Percentiles rank a stretch among this genome's conserved stretches.
phyloP scores from a whole-genome alignment of 768 basidiomycete species.

The Galerina sulciceps region DNA sequence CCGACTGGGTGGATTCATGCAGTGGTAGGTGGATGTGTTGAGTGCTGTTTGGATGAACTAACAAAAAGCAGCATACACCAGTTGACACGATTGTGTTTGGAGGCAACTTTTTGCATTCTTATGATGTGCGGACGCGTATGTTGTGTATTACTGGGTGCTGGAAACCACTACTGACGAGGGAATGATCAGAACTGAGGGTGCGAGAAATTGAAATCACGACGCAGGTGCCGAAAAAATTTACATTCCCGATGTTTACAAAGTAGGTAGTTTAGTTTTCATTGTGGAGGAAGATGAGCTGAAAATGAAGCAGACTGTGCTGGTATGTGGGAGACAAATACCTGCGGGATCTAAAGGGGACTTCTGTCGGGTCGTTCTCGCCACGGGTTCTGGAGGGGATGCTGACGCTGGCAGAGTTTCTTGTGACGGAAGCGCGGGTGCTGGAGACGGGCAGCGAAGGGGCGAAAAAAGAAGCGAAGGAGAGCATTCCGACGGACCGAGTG shows the following conservation, averaged over 20 bases:
- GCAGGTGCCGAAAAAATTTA: constrained; percentile 90
- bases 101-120: constrained; percentile 96
- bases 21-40: constrained; percentile 62
- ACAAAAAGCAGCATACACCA: constrained; percentile 77
- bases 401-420: constrained; percentile 76
- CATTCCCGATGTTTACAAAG: constrained; percentile 84
- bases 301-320: constrained; percentile 74
- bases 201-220: constrained; percentile 92
- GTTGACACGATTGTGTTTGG: constrained; percentile 94
- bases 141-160: not conserved
- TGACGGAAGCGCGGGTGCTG: constrained; percentile 73
- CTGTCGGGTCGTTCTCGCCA: constrained; percentile 33
- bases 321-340: constrained; percentile 86
- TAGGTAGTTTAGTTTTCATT: constrained; percentile 30
- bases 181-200: constrained; percentile 74
- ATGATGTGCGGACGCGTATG: constrained; percentile 85
- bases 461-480: constrained; percentile 80
- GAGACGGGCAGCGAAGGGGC: constrained; percentile 73
- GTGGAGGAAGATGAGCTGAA: not conserved
- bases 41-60: constrained; percentile 6
- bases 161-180: not conserved
- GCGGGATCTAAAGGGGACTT: constrained; percentile 64
- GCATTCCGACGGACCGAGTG: constrained; percentile 79
- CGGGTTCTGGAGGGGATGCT: constrained; percentile 76
- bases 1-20: constrained; percentile 98